Evolutionary conservation across 2,329 filamentous ascomycete genomes (phyloP), one percentile per base, ranked within the genome.

Genomic region (Fusarium sp.): DNA sequence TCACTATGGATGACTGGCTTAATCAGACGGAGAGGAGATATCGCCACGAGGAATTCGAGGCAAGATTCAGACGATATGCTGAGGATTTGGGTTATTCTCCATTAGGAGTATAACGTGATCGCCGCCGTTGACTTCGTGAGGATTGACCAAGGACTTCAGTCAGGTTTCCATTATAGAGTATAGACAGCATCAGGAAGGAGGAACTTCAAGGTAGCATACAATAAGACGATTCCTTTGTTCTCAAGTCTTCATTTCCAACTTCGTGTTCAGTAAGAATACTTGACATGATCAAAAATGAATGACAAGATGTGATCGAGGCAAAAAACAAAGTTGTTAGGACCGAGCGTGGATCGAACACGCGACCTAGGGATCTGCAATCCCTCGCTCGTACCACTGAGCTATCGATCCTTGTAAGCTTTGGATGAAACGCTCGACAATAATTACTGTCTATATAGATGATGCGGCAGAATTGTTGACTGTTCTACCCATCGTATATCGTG

Each of bases 341-440:
- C 67, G 67, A 69, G 66, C 67, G 67, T 69, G 67, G 67, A 69
- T 69, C 58, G 67, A 69, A 69, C 67, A 69, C 67, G 67, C 66
- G 67, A 69, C 67, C 67, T 69, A 70, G 67, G 67, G 67, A 69
- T 69, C 67, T 69, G 67, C 67, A 69, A 67, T 69, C 67, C 67
- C 67, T 70, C 67, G 67, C 67, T 69, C 67, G 44, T 69, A 69
- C 62, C 67, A 70, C 67, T 69, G 67, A 69, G 67, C 67, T 69
- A 69, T 69, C 67, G 67, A 70, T 69, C 67, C 67, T 52, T 43
- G 18, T 18, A 1, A 3, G 4, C 4, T 14, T 30, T 26, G 12
- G 8, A 57, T 48, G 41, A 62, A 14, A 8, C n/a, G 12, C 0
- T 0, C 0, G 1, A 0, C 3, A 10, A 0, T 19, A 16, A 1